A percentile compares a stretch with the other conserved stretches of the same genome.
These are phyloP conservation scores for Zymoseptoria brevis DNA, from an alignment of 2,329 filamentous ascomycete genomes.

Conservation along the genomic window DNA sequence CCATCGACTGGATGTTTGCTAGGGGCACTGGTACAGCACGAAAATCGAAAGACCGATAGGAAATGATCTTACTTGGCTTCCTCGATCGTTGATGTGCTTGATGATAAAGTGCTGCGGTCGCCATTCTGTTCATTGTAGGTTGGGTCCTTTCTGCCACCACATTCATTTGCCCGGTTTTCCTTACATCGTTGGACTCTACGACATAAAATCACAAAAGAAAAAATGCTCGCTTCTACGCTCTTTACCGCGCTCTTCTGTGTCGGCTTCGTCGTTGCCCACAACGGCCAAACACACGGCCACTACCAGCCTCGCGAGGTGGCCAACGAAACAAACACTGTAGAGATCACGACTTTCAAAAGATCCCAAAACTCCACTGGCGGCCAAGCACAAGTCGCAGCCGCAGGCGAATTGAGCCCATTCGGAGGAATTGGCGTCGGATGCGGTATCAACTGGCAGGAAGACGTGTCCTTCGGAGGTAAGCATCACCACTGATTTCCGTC, in stretches of 20 bases:
- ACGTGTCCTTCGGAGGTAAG: slow-evolving; percentile 13
- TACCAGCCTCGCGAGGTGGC: background rate
- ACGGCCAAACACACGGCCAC: background rate
- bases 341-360: slow-evolving; percentile 7
- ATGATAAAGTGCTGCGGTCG: too few species aligned
- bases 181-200: background rate
- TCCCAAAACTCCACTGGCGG: slow-evolving; percentile 11
- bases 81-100: background rate
- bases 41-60: background rate
- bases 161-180: background rate
- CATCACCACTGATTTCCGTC: background rate
- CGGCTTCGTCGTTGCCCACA: background rate
- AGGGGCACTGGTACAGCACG: background rate
- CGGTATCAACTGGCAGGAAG: slow-evolving; percentile 13
- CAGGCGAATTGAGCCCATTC: slow-evolving; percentile 9
- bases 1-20: background rate
- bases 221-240: background rate
- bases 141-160: background rate
- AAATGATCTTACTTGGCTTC: background rate
- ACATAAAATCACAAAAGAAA: background rate
- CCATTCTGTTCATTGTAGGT: background rate
- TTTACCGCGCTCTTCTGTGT: background rate
- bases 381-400: slow-evolving; percentile 10
- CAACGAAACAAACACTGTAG: slow-evolving; percentile 6
- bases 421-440: slow-evolving; percentile 13